phyloP scores from a whole-genome alignment of 2,329 filamentous ascomycete species.

The Geoglossum cookeanum region DNA sequence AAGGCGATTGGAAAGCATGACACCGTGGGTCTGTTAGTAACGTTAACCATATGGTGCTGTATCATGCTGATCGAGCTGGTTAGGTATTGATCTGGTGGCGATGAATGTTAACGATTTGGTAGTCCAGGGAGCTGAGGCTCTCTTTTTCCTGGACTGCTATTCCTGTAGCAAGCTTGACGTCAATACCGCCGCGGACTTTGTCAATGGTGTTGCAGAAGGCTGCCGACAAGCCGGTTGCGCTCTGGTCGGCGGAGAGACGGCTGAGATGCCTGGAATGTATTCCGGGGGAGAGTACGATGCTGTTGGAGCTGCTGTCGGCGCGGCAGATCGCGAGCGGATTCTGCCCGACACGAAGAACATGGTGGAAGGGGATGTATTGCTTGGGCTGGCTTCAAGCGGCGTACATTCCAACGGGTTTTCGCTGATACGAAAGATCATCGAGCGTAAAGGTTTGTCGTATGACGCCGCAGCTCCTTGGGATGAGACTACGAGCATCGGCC shows the following conservation, averaged over 20 bases:
- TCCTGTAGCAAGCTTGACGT: conserved; percentile 78
- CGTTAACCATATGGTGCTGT: neutral
- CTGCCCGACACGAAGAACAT: conserved; percentile 63
- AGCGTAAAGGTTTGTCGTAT: conserved; percentile 52
- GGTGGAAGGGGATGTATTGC: conserved; percentile 62
- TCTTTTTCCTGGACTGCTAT: conserved; percentile 97
- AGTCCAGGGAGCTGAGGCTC: conserved; percentile 82
- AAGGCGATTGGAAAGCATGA: conserved; percentile 78
- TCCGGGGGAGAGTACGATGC: conserved; percentile 78
- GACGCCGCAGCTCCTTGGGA: conserved; percentile 62
- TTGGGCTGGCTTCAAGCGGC: conserved; percentile 71
- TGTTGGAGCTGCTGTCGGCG: conserved; percentile 74
- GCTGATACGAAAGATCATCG: conserved; percentile 77
- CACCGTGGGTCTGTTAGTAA: conserved; percentile 41
- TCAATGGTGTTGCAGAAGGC: conserved; percentile 74
- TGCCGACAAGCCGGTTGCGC: conserved; percentile 74
- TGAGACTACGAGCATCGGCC: conserved; percentile 41
- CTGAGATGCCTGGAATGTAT: conserved; percentile 96
- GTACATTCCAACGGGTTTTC: conserved; percentile 96
- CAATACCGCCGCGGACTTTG: conserved; percentile 61
- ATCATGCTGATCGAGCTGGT: neutral
- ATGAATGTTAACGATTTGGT: conserved; percentile 99
- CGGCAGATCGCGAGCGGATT: conserved; percentile 48
- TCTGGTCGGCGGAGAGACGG: conserved; percentile 90
- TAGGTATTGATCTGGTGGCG: conserved; percentile 75